These are phyloP conservation scores for Colletotrichum sp. DNA, from an alignment of 2,329 filamentous ascomycete species.

Conservation along the genomic window DNA sequence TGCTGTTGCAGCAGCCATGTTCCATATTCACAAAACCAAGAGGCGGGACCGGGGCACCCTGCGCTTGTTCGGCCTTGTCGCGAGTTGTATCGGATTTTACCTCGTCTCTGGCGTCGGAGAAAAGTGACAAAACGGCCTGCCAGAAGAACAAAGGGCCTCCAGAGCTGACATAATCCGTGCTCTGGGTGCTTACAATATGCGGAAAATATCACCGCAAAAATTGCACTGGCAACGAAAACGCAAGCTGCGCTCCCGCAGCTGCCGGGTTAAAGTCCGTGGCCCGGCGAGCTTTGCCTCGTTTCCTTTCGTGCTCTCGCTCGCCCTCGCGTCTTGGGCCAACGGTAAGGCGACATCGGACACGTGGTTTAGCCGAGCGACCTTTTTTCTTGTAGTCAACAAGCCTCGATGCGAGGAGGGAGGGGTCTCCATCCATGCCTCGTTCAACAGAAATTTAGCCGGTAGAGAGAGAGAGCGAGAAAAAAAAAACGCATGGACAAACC, in stretches of 20 bases:
- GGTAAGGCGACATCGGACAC: constrained; percentile 7
- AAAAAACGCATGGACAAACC: background rate
- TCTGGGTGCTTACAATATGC: background rate
- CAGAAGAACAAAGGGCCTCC: too few relatives aligned
- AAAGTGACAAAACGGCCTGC: background rate
- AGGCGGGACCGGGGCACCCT: background rate
- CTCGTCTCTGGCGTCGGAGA: background rate
- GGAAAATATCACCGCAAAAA: background rate
- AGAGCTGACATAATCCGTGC: background rate
- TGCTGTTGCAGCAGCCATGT: background rate
- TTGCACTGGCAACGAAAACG: background rate
- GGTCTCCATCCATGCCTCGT: background rate
- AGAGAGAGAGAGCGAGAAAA: background rate
- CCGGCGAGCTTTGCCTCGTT: background rate
- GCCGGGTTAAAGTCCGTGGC: background rate
- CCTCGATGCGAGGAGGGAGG: background rate
- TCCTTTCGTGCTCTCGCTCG: background rate
- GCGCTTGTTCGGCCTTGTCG: background rate
- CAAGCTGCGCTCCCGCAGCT: background rate
- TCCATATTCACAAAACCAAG: background rate
- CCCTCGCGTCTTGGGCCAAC: background rate
- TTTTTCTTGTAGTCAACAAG: background rate
- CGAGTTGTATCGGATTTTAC: background rate
- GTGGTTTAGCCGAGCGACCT: background rate
- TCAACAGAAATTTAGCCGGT: background rate